These are phyloP conservation scores for Hevea brasiliensis DNA, from an alignment of 345 rosid species.

Conservation along the genomic window DNA sequence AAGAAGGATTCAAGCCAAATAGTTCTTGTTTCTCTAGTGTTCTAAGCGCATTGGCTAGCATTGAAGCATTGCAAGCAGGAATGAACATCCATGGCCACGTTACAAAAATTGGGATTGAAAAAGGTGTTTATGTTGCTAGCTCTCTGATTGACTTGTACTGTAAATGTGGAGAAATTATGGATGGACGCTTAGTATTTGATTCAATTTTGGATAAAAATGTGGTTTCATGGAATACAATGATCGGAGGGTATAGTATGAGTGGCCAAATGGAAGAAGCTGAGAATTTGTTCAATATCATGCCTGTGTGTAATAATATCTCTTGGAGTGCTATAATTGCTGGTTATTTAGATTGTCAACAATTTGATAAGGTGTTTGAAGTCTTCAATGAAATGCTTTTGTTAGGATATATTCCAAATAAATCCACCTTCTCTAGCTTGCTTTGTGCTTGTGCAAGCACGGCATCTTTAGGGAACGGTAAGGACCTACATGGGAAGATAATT, in stretches of 20 bases:
- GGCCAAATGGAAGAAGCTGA: constrained; percentile 51
- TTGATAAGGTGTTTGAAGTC: constrained; percentile 41
- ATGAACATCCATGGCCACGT: constrained; percentile 47
- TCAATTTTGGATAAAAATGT: constrained; percentile 34
- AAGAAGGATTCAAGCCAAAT: constrained; percentile 35
- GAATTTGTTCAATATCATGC: constrained; percentile 44
- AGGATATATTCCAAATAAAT: constrained; percentile 41
- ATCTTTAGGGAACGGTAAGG: constrained; percentile 52
- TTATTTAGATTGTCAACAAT: constrained; percentile 40
- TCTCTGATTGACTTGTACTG: constrained; percentile 56
- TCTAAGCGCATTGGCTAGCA: constrained; percentile 44
- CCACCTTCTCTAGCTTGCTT: constrained; percentile 51
- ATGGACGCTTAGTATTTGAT: constrained; percentile 46
- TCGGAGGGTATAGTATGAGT: constrained; percentile 49
- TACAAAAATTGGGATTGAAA: constrained; percentile 37
- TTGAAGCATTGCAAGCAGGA: constrained; percentile 41
- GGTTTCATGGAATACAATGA: constrained; percentile 57
- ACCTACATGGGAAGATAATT: constrained; percentile 51
- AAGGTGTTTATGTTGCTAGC: constrained; percentile 38
- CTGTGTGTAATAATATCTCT: constrained; percentile 33
- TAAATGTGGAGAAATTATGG: constrained; percentile 42
- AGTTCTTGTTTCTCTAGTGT: constrained; percentile 44
- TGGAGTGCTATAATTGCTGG: constrained; percentile 58
- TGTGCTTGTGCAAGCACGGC: constrained; percentile 46
- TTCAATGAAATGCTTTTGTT: constrained; percentile 48